Conservation (phyloP, 495 filamentous ascomycete genomes). For the Penicillium robsamsonii region DNA sequence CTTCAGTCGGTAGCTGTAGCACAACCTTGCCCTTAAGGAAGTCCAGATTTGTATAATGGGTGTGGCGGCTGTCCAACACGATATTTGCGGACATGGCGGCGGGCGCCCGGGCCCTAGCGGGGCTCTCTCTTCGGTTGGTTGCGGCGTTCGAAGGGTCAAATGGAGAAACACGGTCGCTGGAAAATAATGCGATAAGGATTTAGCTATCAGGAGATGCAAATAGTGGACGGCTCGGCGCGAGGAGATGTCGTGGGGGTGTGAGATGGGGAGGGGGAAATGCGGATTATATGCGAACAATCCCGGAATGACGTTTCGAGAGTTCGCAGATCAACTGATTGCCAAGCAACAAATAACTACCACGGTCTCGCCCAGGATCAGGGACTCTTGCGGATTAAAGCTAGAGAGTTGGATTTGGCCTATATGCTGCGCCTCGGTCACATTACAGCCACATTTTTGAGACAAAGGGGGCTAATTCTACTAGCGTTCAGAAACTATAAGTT, state of each 20-base stretch:
- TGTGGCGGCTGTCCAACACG: constrained; percentile 67
- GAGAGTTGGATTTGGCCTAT: background rate
- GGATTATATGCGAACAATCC: constrained; percentile 21
- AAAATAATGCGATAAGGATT: constrained; percentile 2
- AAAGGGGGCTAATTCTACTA: background rate
- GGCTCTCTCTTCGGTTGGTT: constrained; percentile 1
- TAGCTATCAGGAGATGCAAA: background rate
- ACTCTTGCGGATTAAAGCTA: background rate
- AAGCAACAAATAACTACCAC: constrained; percentile 3
- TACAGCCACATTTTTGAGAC: constrained; percentile 8
- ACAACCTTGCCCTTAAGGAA: constrained; percentile 67
- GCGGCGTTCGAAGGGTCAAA: constrained; percentile 1
- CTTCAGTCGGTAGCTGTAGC: constrained; percentile 59
- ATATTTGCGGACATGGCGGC: constrained; percentile 74
- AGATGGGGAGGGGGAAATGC: constrained; percentile 11
- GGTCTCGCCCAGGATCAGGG: background rate
- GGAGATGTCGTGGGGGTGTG: constrained; percentile 3
- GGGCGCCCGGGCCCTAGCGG: constrained; percentile 21
- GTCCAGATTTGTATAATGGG: constrained; percentile 89
- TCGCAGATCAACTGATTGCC: constrained; percentile 22
- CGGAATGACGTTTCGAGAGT: constrained; percentile 24
- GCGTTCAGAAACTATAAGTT: background rate
- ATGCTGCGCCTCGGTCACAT: constrained; percentile 14
- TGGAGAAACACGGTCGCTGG: background rate
- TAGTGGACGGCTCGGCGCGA: background rate